Evolutionary conservation across 192 early-diverging fungal species (phyloP).

Genomic region (Umbelopsis ramanniana): DNA sequence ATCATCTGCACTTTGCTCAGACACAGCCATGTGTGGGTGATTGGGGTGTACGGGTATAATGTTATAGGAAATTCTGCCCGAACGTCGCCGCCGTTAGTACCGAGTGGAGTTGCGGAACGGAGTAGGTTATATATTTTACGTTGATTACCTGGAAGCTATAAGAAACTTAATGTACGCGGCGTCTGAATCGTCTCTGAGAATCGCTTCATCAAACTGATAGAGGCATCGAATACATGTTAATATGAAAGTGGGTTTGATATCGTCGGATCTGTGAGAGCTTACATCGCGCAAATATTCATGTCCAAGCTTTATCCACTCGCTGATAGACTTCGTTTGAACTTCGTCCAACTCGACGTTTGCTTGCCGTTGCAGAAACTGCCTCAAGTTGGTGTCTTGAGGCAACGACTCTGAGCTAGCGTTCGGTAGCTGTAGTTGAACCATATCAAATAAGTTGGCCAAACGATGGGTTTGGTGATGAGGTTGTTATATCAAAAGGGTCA

Average conservation of each 20-base stretch:
- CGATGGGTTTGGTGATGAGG: neutral
- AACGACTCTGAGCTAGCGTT: neutral
- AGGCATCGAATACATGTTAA: too few relatives aligned
- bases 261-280: neutral
- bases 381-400: neutral
- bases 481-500: too few relatives aligned
- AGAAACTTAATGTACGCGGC: neutral
- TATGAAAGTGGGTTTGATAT: too few relatives aligned
- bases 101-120: neutral
- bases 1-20: neutral
- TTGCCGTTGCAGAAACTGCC: neutral
- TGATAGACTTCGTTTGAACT: neutral
- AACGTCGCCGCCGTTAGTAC: neutral
- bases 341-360: neutral
- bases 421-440: neutral
- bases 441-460: neutral
- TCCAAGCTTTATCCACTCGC: neutral
- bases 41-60: conserved; percentile 1
- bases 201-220: conserved; percentile 10
- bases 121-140: neutral
- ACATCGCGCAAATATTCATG: conserved; percentile 14
- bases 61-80: neutral
- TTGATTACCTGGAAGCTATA: conserved; percentile 1
- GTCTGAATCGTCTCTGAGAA: neutral
- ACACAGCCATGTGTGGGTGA: neutral